Base-by-base conservation (phyloP, 305 asterid genomes). In the Solanum chacoense region DNA sequence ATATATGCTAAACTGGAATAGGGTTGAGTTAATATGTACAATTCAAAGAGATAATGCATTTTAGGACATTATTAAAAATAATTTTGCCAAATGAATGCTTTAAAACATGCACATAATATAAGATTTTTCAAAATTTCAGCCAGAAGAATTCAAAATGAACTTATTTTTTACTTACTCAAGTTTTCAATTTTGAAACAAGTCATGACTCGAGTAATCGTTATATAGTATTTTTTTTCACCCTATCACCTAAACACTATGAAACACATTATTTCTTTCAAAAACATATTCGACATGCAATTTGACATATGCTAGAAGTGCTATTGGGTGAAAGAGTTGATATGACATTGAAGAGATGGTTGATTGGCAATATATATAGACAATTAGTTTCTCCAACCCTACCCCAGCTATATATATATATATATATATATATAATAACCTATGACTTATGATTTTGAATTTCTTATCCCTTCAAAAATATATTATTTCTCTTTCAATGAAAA, bases 361-460 rank as follows among this genome's bases (percentile, higher is more conserved):
- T 91, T 89, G 89, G 87, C 80, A 78, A 85, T 85, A 77, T 75
- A 89, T 35, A 83, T 86, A 93, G 91, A 90, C 91, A 90, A 78
- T 87, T 89, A 92, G 93, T 91, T 93, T 91, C 94, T 93, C 89
- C 96, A 89, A 93, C 96, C 96, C 92, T 87, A 91, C 95, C 93
- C 92, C 72, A 59, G 72, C 76, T 77, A 50, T 65, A 31, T 14
- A 34, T 67, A 65, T 65, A n/a, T 4, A 59, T 75, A 42, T 59
- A 28, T 8, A 31, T 59, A 59, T 63, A 63, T 20, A 59, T 7
- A 14, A 80, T 80, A 42, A 28, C 36, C 69, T 80, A 81, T 81
- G 4, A 81, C 71, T 28, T 24, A 38, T 38, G 65, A 13, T 59
- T 38, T 79, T 38, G 40, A 24, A 6, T 18, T 42, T 81, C 29